Conservation (phyloP, 768 basidiomycete species). For the Suillus subluteus region DNA sequence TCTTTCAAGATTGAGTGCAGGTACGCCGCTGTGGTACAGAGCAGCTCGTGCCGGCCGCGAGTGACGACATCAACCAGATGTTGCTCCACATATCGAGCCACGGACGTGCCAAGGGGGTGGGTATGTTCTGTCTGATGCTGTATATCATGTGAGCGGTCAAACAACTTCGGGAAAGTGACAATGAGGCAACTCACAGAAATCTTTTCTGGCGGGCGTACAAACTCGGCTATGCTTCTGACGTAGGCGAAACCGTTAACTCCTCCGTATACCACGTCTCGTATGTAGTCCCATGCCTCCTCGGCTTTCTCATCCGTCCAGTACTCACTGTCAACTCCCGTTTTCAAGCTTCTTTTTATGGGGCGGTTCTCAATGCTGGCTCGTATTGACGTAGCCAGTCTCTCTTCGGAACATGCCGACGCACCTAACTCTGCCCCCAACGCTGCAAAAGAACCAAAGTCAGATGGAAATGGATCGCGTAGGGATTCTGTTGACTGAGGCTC, state of each 20-base stretch:
- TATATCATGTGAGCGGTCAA: neutral
- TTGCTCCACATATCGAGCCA: constrained; percentile 45
- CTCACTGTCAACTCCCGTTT: constrained; percentile 22
- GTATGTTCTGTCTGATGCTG: neutral
- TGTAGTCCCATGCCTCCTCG: constrained; percentile 62
- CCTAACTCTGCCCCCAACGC: constrained; percentile 43
- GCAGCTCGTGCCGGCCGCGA: constrained; percentile 38
- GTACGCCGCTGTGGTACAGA: constrained; percentile 2
- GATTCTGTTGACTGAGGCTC: constrained; percentile 44
- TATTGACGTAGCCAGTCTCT: constrained; percentile 38
- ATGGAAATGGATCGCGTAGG: constrained; percentile 54
- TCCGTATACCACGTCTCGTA: constrained; percentile 78
- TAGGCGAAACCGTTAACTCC: constrained; percentile 79
- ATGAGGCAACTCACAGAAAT: neutral
- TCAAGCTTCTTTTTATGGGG: constrained; percentile 20
- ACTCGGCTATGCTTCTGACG: constrained; percentile 76
- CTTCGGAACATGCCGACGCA: constrained; percentile 38
- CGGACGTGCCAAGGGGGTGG: constrained; percentile 35
- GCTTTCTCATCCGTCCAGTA: constrained; percentile 58
- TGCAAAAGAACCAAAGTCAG: constrained; percentile 68
- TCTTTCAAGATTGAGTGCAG: constrained; percentile 3
- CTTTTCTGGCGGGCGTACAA: constrained; percentile 44
- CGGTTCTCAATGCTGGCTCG: constrained; percentile 40
- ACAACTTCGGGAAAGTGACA: too few relatives aligned
- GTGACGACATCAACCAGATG: constrained; percentile 45